A percentile compares a stretch with the other conserved stretches of the same genome.
phyloP scores from a whole-genome alignment of 371 early-diverging fungal species.

The Haplosporangium sp. region DNA sequence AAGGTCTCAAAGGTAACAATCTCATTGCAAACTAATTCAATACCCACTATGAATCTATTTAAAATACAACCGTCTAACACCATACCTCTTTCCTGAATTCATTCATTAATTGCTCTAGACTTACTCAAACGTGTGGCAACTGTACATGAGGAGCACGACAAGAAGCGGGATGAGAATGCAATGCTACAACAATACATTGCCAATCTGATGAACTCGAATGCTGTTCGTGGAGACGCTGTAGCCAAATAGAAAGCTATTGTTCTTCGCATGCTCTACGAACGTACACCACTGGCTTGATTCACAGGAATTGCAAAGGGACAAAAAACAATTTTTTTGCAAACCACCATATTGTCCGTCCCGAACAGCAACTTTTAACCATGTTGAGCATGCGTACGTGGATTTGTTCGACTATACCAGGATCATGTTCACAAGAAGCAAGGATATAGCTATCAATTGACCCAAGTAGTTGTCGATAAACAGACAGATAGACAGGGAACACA shows the following conservation, averaged over 20 bases:
- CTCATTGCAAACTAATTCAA: background rate
- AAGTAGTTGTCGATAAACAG: too few relatives aligned
- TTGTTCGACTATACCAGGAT: too few relatives aligned
- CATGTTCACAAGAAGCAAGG: too few relatives aligned
- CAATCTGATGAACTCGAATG: slow-evolving; percentile 56
- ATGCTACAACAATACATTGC: slow-evolving; percentile 54
- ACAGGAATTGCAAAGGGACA: background rate
- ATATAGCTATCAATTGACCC: too few relatives aligned
- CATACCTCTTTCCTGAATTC: background rate
- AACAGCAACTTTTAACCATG: too few relatives aligned
- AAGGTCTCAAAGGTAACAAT: slow-evolving; percentile 47
- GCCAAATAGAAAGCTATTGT: background rate
- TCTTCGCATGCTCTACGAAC: too few relatives aligned
- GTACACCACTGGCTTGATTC: background rate
- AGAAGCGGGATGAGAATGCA: slow-evolving; percentile 51
- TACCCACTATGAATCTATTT: background rate
- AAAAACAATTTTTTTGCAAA: background rate
- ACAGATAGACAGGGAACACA: too few relatives aligned
- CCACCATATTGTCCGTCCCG: too few relatives aligned
- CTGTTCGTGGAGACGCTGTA: slow-evolving; percentile 43
- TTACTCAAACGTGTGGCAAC: slow-evolving; percentile 47
- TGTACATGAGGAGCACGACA: slow-evolving; percentile 53
- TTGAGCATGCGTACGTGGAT: too few relatives aligned
- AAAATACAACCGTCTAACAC: background rate
- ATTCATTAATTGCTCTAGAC: slow-evolving; percentile 13